A percentile compares a stretch with the other conserved stretches of the same genome.
These are phyloP conservation scores for Fusarium domesticum DNA, from an alignment of 2,329 filamentous ascomycete species.

Conservation along the genomic window DNA sequence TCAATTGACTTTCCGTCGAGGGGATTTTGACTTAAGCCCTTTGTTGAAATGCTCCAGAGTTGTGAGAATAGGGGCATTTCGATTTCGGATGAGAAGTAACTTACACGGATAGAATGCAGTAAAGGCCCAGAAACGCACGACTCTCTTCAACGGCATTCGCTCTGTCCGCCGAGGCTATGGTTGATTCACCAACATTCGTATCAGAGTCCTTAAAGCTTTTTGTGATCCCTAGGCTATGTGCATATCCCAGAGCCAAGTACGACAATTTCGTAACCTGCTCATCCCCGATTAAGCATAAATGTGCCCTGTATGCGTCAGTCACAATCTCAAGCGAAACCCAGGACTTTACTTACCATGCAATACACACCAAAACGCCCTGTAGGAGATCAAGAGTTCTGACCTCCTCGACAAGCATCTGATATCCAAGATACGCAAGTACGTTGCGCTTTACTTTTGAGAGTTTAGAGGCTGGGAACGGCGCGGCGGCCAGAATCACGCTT, in stretches of 20 bases:
- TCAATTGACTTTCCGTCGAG: conserved; percentile 35
- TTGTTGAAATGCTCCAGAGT: conserved; percentile 34
- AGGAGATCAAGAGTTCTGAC: conserved; percentile 43
- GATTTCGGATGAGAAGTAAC: conserved; percentile 10
- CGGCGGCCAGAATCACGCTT: conserved; percentile 38
- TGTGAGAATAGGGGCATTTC: conserved; percentile 2
- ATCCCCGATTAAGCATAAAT: conserved; percentile 35
- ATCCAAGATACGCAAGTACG: conserved; percentile 41
- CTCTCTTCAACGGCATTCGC: conserved; percentile 37
- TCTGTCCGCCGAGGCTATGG: conserved; percentile 19
- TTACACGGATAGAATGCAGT: conserved; percentile 40
- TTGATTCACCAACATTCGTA: conserved; percentile 4
- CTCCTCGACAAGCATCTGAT: conserved; percentile 41
- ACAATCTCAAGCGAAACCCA: no score
- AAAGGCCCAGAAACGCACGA: conserved; percentile 39
- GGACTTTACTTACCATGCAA: conserved; percentile 41
- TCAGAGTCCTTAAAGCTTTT: conserved; percentile 8
- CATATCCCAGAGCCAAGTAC: conserved; percentile 41
- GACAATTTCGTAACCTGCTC: conserved; percentile 37
- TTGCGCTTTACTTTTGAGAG: conserved; percentile 41
- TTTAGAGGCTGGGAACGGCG: conserved; percentile 27
- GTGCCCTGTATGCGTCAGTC: conserved; percentile 29
- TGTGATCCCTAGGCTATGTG: conserved; percentile 39
- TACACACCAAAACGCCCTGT: conserved; percentile 44
- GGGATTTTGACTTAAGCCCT: conserved; percentile 35